A percentile compares a stretch with the other conserved stretches of the same genome.
These are phyloP conservation scores for Penicillium sp. DNA, from an alignment of 2,329 filamentous ascomycete species.

Conservation along the genomic window DNA sequence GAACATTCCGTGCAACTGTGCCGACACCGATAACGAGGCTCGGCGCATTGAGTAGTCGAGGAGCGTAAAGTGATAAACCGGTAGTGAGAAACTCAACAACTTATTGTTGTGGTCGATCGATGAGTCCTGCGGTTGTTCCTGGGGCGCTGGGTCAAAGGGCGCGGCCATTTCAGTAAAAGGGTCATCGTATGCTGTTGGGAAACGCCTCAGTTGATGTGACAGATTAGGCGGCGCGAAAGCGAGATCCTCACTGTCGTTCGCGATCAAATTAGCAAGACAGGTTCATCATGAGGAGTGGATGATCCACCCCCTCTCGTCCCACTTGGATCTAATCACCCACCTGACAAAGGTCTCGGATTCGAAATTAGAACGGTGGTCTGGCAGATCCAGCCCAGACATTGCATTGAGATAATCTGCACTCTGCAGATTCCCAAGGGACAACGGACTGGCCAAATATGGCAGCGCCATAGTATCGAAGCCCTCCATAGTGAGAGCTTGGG, in stretches of 20 bases:
- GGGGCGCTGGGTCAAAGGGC: conserved; percentile 43
- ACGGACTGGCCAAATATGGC: conserved; percentile 60
- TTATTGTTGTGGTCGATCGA: conserved; percentile 67
- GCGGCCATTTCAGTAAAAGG: conserved; percentile 53
- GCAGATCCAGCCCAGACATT: conserved; percentile 54
- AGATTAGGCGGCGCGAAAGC: conserved; percentile 47
- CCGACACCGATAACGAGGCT: conserved; percentile 57
- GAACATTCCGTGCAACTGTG: conserved; percentile 68
- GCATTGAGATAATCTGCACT: conserved; percentile 49
- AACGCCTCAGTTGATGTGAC: conserved; percentile 48
- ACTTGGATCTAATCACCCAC: conserved; percentile 42
- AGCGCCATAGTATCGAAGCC: conserved; percentile 62
- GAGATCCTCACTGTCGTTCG: conserved; percentile 52
- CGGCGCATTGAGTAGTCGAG: conserved; percentile 60
- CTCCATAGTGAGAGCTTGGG: conserved; percentile 45
- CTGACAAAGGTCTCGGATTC: conserved; percentile 61
- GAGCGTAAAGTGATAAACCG: conserved; percentile 59
- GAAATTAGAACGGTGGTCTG: conserved; percentile 60
- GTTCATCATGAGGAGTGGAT: conserved; percentile 1
- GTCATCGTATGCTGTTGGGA: conserved; percentile 49
- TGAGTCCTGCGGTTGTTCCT: conserved; percentile 53
- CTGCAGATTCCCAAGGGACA: conserved; percentile 55
- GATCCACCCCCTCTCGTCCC: conserved; percentile 11
- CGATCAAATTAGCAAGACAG: background rate
- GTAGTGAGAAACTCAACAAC: conserved; percentile 70